phyloP scores from a whole-genome alignment of 148 eudicot genomes.

The Vaccinium darrowii region DNA sequence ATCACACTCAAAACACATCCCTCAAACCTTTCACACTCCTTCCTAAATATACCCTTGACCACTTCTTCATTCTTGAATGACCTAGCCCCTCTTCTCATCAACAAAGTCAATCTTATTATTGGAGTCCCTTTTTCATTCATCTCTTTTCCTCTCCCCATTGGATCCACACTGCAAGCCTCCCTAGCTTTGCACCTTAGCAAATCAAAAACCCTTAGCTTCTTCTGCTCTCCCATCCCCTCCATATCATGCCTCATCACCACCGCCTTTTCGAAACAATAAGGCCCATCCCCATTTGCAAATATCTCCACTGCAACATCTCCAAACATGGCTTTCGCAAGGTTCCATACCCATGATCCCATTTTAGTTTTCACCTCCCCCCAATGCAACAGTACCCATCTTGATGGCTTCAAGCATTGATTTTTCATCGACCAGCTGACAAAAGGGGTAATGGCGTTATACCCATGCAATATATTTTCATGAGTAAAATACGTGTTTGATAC shows the following conservation, averaged over 20 bases:
- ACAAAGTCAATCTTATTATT: conserved; percentile 39
- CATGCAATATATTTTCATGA: conserved; percentile 45
- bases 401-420: conserved; percentile 26
- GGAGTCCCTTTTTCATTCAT: conserved; percentile 26
- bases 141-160: not conserved
- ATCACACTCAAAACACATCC: conserved; percentile 39
- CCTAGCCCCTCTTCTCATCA: conserved; percentile 48
- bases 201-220: conserved; percentile 27
- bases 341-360: conserved; percentile 39
- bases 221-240: conserved; percentile 30
- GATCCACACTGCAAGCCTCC: conserved; percentile 26
- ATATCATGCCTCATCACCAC: conserved; percentile 50
- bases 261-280: conserved; percentile 44
- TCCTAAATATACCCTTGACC: conserved; percentile 31
- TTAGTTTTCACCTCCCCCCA: conserved; percentile 39
- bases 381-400: conserved; percentile 43
- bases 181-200: conserved; percentile 45
- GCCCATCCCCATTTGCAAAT: conserved; percentile 20
- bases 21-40: conserved; percentile 31
- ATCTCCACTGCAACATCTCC: conserved; percentile 20
- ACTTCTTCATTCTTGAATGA: conserved; percentile 32
- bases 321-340: conserved; percentile 16
- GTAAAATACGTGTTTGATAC: not conserved
- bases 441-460: conserved; percentile 31
- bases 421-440: conserved; percentile 43